A percentile compares a stretch with the other conserved stretches of the same genome.
Evolutionary conservation across 441 rosid species (phyloP).

Genomic region (Erodium chrysanthum): DNA sequence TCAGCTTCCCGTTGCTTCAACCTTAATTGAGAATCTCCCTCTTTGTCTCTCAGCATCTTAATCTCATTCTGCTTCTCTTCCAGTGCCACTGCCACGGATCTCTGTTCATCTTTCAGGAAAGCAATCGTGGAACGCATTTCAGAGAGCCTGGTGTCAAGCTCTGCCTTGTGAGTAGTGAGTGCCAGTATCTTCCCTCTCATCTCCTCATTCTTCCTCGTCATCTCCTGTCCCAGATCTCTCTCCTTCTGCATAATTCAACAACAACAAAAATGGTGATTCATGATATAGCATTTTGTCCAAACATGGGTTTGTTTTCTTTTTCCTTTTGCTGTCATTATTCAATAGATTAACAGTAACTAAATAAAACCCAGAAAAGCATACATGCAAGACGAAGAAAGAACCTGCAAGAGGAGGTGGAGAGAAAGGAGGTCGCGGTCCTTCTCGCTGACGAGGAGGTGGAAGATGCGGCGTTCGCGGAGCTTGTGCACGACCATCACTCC

Average conservation of each 20-base stretch:
- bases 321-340: no score
- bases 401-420: constrained; percentile 54
- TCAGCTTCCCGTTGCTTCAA: constrained; percentile 44
- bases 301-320: neutral
- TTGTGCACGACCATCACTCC: constrained; percentile 52
- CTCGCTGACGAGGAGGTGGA: constrained; percentile 40
- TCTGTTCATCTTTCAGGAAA: constrained; percentile 46
- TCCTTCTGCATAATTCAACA: constrained; percentile 34
- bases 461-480: constrained; percentile 50
- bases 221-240: constrained; percentile 31
- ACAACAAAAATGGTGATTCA: neutral
- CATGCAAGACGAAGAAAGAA: constrained; percentile 6
- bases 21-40: constrained; percentile 17
- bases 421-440: constrained; percentile 38
- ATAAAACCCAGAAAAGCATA: no score
- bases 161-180: constrained; percentile 38
- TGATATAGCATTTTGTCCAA: neutral
- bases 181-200: constrained; percentile 23
- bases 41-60: constrained; percentile 24
- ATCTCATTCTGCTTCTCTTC: constrained; percentile 39
- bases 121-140: constrained; percentile 47
- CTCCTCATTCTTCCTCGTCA: constrained; percentile 37
- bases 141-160: constrained; percentile 31
- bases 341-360: no score
- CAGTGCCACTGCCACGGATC: constrained; percentile 32